Base-by-base conservation (phyloP, 306 rosid genomes). In the Ammopiptanthus mongolicus region DNA sequence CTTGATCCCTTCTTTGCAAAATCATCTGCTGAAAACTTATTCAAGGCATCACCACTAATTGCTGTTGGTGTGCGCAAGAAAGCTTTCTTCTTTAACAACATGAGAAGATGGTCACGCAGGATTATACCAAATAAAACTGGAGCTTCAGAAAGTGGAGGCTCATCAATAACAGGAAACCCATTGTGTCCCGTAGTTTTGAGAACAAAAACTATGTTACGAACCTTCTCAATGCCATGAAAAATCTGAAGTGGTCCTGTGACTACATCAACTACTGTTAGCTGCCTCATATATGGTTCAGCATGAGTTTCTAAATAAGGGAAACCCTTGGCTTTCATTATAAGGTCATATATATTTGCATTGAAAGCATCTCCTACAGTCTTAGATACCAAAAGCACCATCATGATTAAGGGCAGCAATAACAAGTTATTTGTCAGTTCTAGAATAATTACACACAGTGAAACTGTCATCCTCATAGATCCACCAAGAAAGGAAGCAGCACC, bases 401-500 rank as follows among this genome's bases (percentile, higher is more conserved):
- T 96, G 83, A 92, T 83, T 52, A 92, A 46, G 73, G 99, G 99
- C 17, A 96, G 81, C 88, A 96, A 72, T 57, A 90, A 70, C 48
- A 96, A 80, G 82, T 92, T 96, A 71, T 96, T 96, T 50, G 99
- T 96, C 69, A 96, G 61, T 73, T 96, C 99, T 55, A 96, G 92
- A 52, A 96, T 82, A 65, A 96, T 92, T 50, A 96, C 97, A 66
- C 97, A 90, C 0, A 95, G 81, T 39, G 98, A 96, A 81, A 96
- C 99, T 1, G 98, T 90, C 78, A 90, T 87, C 85, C 99, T 87
- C 98, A 92, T 95, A 14, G 99, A 83, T 70, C 99, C 99, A 51
- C 99, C 97, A 2, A 95, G 93, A 69, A 95, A 79, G 33, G 97
- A 85, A 80, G 99, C 92, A 33, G 99, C 97, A 25, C 99, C 99